These are phyloP conservation scores for Penicillium mononematosum DNA, from an alignment of 495 filamentous ascomycete genomes.

Conservation along the genomic window DNA sequence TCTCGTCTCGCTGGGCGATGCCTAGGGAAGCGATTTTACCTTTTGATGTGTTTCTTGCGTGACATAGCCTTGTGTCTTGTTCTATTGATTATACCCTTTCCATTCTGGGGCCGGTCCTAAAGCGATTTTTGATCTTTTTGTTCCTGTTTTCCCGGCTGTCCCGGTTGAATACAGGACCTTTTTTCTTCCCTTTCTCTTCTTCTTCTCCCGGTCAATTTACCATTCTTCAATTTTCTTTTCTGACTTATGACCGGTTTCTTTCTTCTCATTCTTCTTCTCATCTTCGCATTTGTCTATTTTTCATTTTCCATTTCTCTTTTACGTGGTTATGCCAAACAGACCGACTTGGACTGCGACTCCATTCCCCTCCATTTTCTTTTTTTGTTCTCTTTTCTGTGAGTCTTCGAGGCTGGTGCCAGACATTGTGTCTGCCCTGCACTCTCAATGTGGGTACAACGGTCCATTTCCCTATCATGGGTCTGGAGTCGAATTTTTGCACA, in stretches of 20 bases:
- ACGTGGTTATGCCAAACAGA: conserved; percentile 47
- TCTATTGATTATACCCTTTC: conserved; percentile 34
- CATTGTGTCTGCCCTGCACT: conserved; percentile 25
- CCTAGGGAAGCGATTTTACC: conserved; percentile 23
- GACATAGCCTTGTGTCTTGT: conserved; percentile 32
- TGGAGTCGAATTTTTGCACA: conserved; percentile 21
- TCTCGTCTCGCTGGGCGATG: conserved; percentile 29
- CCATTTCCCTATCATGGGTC: conserved; percentile 17
- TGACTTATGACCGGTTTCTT: conserved; percentile 24
- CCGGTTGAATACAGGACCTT: conserved; percentile 21
- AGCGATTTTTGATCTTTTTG: conserved; percentile 28
- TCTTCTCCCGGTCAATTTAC: conserved; percentile 17
- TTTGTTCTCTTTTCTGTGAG: conserved; percentile 29
- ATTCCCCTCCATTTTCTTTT: conserved; percentile 23
- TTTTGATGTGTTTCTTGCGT: conserved; percentile 29
- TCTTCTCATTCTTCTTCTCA: conserved; percentile 7
- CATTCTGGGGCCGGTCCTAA: conserved; percentile 35
- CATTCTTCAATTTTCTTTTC: conserved; percentile 18
- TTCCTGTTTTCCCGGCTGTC: conserved; percentile 23
- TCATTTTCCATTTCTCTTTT: conserved; percentile 18
- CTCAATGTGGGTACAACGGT: conserved; percentile 25
- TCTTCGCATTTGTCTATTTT: conserved; percentile 2
- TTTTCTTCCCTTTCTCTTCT: conserved; percentile 11
- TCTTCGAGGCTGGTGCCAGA: conserved; percentile 28
- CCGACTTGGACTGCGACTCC: conserved; percentile 38